A percentile compares a stretch with the other conserved stretches of the same genome.
Conservation (phyloP, 2,329 filamentous ascomycete genomes). For the Pseudogymnoascus sp. region DNA sequence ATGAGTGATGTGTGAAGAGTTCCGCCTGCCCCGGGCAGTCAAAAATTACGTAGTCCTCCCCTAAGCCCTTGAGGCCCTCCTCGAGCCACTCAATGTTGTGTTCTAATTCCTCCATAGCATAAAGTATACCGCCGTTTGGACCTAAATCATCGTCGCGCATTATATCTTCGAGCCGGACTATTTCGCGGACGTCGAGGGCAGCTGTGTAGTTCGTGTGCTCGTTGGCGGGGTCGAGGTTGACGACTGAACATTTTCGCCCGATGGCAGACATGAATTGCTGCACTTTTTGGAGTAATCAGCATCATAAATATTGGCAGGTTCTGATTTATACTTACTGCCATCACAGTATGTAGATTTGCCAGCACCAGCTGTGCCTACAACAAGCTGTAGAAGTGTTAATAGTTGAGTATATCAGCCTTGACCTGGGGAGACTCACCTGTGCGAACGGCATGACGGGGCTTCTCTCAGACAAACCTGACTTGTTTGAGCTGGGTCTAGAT, state of each 20-base stretch:
- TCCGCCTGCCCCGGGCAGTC: slow-evolving; percentile 97
- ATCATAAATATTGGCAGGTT: neutral
- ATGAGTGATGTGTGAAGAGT: slow-evolving; percentile 90
- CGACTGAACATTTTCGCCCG: slow-evolving; percentile 85
- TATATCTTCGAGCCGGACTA: slow-evolving; percentile 87
- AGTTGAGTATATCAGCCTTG: neutral
- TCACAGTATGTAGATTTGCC: slow-evolving; percentile 98
- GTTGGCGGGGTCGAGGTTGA: slow-evolving; percentile 96
- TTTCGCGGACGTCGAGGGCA: slow-evolving; percentile 79
- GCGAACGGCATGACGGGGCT: slow-evolving; percentile 26
- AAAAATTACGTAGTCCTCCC: slow-evolving; percentile 87
- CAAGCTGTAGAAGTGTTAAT: slow-evolving; percentile 48
- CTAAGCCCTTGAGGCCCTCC: slow-evolving; percentile 66
- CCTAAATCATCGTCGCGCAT: slow-evolving; percentile 88
- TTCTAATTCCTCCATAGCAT: slow-evolving; percentile 91
- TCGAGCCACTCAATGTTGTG: slow-evolving; percentile 90
- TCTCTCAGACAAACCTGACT: neutral
- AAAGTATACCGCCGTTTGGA: slow-evolving; percentile 85
- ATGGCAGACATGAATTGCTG: slow-evolving; percentile 97
- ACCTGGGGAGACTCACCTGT: slow-evolving; percentile 15
- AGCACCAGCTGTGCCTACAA: slow-evolving; percentile 87
- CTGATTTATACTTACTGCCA: slow-evolving; percentile 54
- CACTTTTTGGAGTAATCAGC: slow-evolving; percentile 42
- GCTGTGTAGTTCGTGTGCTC: slow-evolving; percentile 83
- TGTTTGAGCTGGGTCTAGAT: neutral